phyloP scores from a whole-genome alignment of 176 grass and related monocot species.

The Poa annua region DNA sequence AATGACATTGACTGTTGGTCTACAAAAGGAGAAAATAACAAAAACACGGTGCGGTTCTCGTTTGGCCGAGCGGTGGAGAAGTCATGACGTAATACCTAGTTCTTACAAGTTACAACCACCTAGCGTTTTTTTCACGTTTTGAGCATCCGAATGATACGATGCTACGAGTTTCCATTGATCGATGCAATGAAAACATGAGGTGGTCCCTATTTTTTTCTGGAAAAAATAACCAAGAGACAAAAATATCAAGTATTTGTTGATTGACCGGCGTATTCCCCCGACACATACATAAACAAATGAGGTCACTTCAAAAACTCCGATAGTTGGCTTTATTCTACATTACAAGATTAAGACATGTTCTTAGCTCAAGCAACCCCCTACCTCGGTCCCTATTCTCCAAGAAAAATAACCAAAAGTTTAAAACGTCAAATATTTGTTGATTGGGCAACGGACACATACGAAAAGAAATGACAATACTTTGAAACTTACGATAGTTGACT shows the following conservation, averaged over 20 bases:
- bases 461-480: neutral
- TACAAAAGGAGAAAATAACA: too few species aligned
- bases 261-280: neutral
- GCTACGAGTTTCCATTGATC: neutral
- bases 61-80: too few species aligned
- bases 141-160: neutral
- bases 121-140: neutral
- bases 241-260: neutral
- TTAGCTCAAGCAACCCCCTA: neutral
- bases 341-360: neutral
- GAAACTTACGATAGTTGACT: neutral
- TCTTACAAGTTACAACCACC: neutral
- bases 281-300: neutral
- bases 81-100: neutral
- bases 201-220: neutral
- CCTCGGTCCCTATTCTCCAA: too few species aligned
- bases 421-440: neutral
- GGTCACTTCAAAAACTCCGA: neutral
- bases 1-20: too few species aligned
- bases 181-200: neutral
- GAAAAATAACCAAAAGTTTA: neutral
- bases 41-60: too few species aligned
- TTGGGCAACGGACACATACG: neutral
- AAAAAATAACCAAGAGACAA: neutral
- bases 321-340: neutral